Percentiles rank a stretch among this genome's conserved stretches.
Conservation (phyloP, 2,329 filamentous ascomycete species). For the Curvularia spicifera region DNA sequence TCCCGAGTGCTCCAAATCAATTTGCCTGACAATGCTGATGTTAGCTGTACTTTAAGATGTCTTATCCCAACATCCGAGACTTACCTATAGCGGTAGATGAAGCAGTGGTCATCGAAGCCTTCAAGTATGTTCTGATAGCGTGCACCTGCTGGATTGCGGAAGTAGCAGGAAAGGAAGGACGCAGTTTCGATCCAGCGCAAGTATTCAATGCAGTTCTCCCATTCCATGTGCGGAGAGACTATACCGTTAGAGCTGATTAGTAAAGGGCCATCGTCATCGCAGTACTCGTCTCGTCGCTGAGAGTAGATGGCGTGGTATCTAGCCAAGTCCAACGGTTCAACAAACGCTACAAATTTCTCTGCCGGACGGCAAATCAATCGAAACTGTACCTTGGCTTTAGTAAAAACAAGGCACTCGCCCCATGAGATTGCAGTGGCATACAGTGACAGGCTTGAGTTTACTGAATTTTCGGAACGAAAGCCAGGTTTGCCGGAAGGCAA, state of each 20-base stretch:
- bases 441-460: conserved; percentile 1
- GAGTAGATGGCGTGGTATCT: background rate
- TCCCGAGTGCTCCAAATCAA: no score
- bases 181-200: background rate
- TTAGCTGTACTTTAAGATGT: background rate
- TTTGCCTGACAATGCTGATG: background rate
- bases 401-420: background rate
- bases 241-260: no score
- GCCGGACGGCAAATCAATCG: background rate
- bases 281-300: no score
- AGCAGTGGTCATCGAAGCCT: background rate
- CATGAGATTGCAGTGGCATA: background rate
- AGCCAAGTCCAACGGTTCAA: background rate
- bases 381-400: background rate
- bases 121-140: background rate
- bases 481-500: background rate
- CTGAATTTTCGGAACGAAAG: background rate
- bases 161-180: conserved; percentile 2
- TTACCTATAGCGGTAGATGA: background rate
- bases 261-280: no score
- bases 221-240: background rate
- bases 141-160: background rate
- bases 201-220: background rate
- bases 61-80: background rate
- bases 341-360: background rate